Conservation (phyloP, 192 early-diverging fungal genomes). For the Linnemannia elongata region DNA sequence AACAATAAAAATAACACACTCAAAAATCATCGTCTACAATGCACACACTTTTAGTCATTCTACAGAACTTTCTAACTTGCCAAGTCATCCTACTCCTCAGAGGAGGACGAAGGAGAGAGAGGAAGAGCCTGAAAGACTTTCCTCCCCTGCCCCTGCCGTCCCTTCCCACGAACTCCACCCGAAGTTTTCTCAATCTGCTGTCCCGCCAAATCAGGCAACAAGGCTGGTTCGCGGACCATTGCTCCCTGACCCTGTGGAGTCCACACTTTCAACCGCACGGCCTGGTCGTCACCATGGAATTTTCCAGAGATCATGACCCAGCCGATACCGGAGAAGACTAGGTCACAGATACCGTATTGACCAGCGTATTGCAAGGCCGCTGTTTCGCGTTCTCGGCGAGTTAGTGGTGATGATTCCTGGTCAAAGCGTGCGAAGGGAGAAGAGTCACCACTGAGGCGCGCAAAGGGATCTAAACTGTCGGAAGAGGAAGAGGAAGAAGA, state of each 20-base stretch:
- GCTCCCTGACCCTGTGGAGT: conserved; percentile 43
- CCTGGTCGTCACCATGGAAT: conserved; percentile 26
- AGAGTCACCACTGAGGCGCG: not conserved
- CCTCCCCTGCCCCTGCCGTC: conserved; percentile 29
- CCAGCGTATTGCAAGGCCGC: conserved; percentile 18
- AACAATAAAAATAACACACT: no score
- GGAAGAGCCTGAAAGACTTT: conserved; percentile 31
- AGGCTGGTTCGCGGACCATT: conserved; percentile 17
- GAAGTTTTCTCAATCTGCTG: conserved; percentile 45
- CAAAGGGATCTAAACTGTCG: conserved; percentile 19
- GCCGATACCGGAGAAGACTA: conserved; percentile 51
- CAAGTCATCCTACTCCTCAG: no score
- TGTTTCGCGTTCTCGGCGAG: conserved; percentile 12
- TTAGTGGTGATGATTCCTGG: not conserved
- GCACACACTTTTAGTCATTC: no score
- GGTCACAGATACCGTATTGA: conserved; percentile 45
- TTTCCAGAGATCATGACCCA: conserved; percentile 57
- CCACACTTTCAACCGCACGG: conserved; percentile 37
- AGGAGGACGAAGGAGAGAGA: no score
- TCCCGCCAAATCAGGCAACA: conserved; percentile 41
- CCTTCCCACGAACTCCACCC: conserved; percentile 39
- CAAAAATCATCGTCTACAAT: no score
- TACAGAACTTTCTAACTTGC: no score
- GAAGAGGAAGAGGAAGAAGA: not conserved
- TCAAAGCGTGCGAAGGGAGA: not conserved